Evolutionary conservation across 441 rosid species (phyloP).

Genomic region (Erysimum pusillum): DNA sequence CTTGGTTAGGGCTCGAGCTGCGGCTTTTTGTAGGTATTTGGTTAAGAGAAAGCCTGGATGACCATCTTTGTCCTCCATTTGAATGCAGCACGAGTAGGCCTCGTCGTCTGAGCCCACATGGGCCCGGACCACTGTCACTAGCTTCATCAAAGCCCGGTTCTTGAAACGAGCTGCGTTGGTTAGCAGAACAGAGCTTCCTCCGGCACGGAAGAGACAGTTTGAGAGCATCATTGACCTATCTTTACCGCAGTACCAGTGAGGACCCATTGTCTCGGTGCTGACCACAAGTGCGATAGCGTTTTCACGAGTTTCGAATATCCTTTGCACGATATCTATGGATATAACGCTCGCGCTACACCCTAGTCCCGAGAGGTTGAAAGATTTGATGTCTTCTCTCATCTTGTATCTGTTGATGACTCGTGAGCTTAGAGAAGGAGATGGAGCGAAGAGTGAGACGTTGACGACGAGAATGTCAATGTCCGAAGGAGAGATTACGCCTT

Average conservation of each 20-base stretch:
- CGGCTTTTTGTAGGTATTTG: slow-evolving; percentile 60
- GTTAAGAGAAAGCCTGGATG: slow-evolving; percentile 66
- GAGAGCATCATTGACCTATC: slow-evolving; percentile 81
- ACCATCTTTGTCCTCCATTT: slow-evolving; percentile 64
- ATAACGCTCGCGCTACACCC: slow-evolving; percentile 82
- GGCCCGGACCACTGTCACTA: slow-evolving; percentile 58
- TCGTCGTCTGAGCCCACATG: slow-evolving; percentile 64
- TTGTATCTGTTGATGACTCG: slow-evolving; percentile 66
- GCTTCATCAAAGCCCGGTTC: slow-evolving; percentile 55
- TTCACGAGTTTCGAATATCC: slow-evolving; percentile 52
- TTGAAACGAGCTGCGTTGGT: slow-evolving; percentile 59
- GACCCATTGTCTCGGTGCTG: slow-evolving; percentile 70
- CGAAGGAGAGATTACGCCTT: slow-evolving; percentile 53
- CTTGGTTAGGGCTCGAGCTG: slow-evolving; percentile 55
- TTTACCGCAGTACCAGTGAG: slow-evolving; percentile 73
- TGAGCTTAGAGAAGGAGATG: slow-evolving; percentile 65
- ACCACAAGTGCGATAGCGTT: slow-evolving; percentile 64
- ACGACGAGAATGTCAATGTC: slow-evolving; percentile 68
- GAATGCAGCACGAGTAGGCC: slow-evolving; percentile 67
- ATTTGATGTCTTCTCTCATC: slow-evolving; percentile 69
- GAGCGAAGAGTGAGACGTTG: slow-evolving; percentile 68
- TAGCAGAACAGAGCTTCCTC: slow-evolving; percentile 73
- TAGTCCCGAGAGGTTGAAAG: slow-evolving; percentile 71
- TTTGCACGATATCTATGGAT: slow-evolving; percentile 52
- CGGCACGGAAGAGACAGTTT: slow-evolving; percentile 68